phyloP scores from a whole-genome alignment of 176 grass and related monocot genomes.

The Zea luxurians region DNA sequence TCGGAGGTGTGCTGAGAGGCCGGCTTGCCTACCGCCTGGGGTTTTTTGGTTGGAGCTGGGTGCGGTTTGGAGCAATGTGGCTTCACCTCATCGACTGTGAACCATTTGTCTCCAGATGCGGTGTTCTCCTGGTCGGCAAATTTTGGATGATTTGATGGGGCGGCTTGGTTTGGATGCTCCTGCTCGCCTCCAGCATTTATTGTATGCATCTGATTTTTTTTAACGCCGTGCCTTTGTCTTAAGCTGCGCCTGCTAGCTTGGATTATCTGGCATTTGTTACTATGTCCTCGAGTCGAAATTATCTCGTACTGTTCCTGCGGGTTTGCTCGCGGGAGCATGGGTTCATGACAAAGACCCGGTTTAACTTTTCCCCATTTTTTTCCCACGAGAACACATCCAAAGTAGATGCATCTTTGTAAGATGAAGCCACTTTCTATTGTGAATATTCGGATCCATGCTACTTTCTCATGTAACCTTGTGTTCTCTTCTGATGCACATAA shows the following conservation, averaged over 20 bases:
- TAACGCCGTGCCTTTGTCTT: slow-evolving; percentile 32
- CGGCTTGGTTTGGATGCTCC: slow-evolving; percentile 29
- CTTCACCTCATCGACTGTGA: slow-evolving; percentile 17
- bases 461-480: background rate
- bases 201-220: slow-evolving; percentile 41
- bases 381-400: background rate
- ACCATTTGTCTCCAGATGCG: slow-evolving; percentile 37
- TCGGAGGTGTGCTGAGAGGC: background rate
- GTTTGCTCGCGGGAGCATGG: background rate
- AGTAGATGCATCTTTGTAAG: slow-evolving; percentile 10
- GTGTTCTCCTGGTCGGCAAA: slow-evolving; percentile 10
- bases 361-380: background rate
- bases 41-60: background rate
- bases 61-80: slow-evolving; percentile 39
- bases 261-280: slow-evolving; percentile 37
- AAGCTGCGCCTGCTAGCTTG: slow-evolving; percentile 21
- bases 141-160: slow-evolving; percentile 35
- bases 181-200: slow-evolving; percentile 5
- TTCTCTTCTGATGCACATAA: background rate
- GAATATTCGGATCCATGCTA: background rate
- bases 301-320: background rate
- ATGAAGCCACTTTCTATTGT: slow-evolving; percentile 1
- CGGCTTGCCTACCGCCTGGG: background rate
- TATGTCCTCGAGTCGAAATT: slow-evolving; percentile 11
- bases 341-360: background rate